phyloP scores from a whole-genome alignment of 495 filamentous ascomycete species.

The Trichoderma reesei region DNA sequence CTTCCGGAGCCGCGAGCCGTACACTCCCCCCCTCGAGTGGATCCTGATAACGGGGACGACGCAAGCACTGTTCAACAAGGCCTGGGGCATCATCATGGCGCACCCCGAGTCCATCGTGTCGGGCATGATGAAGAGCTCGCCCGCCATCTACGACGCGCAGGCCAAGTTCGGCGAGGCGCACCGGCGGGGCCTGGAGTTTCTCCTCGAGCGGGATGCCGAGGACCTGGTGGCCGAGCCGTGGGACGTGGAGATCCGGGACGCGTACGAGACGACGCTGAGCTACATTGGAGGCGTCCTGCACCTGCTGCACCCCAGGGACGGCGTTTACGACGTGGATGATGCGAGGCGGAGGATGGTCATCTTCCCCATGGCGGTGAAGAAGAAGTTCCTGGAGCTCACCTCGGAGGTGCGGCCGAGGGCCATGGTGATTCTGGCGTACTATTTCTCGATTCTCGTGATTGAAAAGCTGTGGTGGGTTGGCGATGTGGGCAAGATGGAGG shows the following conservation, averaged over 20 bases:
- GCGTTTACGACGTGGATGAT: background rate
- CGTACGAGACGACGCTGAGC: slow-evolving; percentile 1
- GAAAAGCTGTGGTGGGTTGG: slow-evolving; percentile 5
- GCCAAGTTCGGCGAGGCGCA: background rate
- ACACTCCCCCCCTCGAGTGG: background rate
- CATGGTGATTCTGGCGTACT: background rate
- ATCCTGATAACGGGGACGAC: background rate
- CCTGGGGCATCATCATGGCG: background rate
- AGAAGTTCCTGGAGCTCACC: background rate
- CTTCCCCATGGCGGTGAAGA: background rate
- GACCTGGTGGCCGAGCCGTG: background rate
- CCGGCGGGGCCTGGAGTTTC: background rate
- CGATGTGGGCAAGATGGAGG: background rate
- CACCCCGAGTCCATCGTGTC: background rate
- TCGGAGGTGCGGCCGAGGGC: background rate
- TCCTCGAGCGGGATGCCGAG: background rate
- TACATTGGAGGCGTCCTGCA: background rate
- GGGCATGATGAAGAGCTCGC: background rate
- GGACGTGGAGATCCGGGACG: background rate
- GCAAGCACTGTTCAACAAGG: background rate
- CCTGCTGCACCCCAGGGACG: background rate
- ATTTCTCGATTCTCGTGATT: background rate
- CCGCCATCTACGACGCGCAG: background rate
- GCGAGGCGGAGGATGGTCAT: background rate
- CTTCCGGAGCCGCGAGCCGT: background rate